Conservation (phyloP, 306 rosid species). For the Fagus crenata region DNA sequence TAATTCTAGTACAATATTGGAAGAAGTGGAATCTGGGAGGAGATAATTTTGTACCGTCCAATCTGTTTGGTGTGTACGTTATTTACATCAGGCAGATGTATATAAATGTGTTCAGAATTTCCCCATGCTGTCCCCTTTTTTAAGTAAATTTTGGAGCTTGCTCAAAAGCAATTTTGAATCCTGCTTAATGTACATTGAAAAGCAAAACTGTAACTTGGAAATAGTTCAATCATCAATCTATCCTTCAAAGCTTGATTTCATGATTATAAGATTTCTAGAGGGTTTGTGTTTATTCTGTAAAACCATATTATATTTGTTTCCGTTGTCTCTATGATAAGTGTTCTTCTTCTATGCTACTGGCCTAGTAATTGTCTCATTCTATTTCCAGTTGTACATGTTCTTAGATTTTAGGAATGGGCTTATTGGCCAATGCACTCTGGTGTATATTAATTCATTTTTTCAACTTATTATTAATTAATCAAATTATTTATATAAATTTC, state of each 20-base stretch:
- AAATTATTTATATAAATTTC: no score
- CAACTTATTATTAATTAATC: no score
- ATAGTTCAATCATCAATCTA: not conserved
- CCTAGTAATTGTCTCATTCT: no score
- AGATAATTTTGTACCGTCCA: slow-evolving; percentile 24
- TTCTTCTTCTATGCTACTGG: no score
- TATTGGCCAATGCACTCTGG: no score
- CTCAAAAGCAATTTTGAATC: not conserved
- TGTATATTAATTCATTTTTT: no score
- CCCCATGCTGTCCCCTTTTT: not conserved
- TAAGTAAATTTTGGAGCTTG: not conserved
- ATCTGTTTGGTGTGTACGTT: not conserved
- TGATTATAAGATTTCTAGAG: not conserved
- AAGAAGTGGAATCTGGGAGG: slow-evolving; percentile 65
- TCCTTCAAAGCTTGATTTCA: slow-evolving; percentile 1
- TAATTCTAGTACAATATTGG: slow-evolving; percentile 33
- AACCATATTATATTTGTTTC: no score
- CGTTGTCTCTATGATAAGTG: no score
- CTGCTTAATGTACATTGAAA: not conserved
- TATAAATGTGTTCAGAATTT: not conserved
- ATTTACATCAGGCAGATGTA: not conserved
- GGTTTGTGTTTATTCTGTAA: no score
- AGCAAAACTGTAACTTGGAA: not conserved
- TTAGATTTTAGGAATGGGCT: no score
- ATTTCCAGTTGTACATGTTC: no score